A percentile compares a stretch with the other conserved stretches of the same genome.
phyloP scores from a whole-genome alignment of 176 grass and related monocot species.

The Lolium multiflorum region DNA sequence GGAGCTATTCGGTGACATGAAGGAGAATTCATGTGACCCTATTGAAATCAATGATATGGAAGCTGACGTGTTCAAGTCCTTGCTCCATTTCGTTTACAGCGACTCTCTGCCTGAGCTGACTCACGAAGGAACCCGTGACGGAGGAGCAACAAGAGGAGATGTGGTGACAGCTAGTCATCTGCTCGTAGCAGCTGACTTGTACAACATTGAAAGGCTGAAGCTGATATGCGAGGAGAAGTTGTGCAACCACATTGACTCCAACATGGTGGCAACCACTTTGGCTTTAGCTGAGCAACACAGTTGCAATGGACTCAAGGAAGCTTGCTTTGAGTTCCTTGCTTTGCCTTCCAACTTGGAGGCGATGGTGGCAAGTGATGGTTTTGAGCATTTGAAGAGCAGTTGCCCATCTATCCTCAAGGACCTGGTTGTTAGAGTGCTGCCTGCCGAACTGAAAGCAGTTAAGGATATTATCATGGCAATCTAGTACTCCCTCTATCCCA shows the following conservation, averaged over 20 bases:
- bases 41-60: neutral
- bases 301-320: neutral
- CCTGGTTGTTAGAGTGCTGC: neutral
- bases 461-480: neutral
- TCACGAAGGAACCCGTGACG: neutral
- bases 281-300: neutral
- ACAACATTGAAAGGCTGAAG: slow-evolving; percentile 4
- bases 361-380: slow-evolving; percentile 5
- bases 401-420: slow-evolving; percentile 5
- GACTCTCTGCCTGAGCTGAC: neutral
- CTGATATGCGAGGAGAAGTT: slow-evolving; percentile 10
- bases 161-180: neutral
- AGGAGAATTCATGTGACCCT: neutral
- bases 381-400: neutral
- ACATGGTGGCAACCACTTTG: slow-evolving; percentile 5
- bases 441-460: neutral
- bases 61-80: neutral
- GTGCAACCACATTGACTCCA: slow-evolving; percentile 1
- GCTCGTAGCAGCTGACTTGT: neutral
- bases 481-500: neutral
- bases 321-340: slow-evolving; percentile 16
- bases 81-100: neutral
- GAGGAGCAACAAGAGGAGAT: neutral
- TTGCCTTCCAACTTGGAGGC: neutral
- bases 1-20: neutral